A percentile compares a stretch with the other conserved stretches of the same genome.
These are phyloP conservation scores for Cryptococcus deneoformans DNA, from an alignment of 1,284 basidiomycete species.

Conservation along the genomic window DNA sequence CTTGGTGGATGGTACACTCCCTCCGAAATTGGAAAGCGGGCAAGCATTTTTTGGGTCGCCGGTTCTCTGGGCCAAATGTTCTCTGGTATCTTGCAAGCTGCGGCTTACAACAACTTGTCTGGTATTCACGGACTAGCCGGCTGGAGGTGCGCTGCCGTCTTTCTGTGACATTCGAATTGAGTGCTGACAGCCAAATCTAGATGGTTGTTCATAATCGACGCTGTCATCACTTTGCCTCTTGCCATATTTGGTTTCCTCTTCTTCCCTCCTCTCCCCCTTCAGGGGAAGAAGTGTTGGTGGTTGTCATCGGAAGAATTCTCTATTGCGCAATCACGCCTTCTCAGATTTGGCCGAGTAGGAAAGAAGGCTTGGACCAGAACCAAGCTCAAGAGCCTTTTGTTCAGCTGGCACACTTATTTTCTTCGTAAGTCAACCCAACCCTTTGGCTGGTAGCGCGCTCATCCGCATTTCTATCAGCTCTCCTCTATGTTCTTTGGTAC, in stretches of 20 bases:
- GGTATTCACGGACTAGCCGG: slow-evolving; percentile 34
- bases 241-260: slow-evolving; percentile 36
- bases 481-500: slow-evolving; percentile 26
- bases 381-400: slow-evolving; percentile 19
- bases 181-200: neutral
- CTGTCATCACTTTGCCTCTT: slow-evolving; percentile 39
- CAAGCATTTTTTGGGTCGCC: slow-evolving; percentile 36
- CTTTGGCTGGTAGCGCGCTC: neutral
- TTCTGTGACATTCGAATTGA: neutral
- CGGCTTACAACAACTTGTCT: slow-evolving; percentile 35
- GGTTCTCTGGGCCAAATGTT: slow-evolving; percentile 36
- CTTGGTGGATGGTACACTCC: slow-evolving; percentile 40
- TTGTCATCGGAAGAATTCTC: slow-evolving; percentile 5
- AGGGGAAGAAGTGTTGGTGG: slow-evolving; percentile 30
- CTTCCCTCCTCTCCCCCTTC: slow-evolving; percentile 33
- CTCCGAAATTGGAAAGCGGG: slow-evolving; percentile 38
- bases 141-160: slow-evolving; percentile 23
- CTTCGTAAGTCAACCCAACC: slow-evolving; percentile 23
- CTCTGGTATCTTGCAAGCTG: slow-evolving; percentile 39
- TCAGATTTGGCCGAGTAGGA: slow-evolving; percentile 19
- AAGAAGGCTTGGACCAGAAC: slow-evolving; percentile 20
- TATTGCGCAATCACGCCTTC: slow-evolving; percentile 24
- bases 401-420: slow-evolving; percentile 39
- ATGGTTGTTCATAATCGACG: slow-evolving; percentile 42
- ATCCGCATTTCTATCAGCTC: slow-evolving; percentile 10